Evolutionary conservation across 306 rosid genomes (phyloP), one percentile per base, ranked within the genome.

Genomic region (Lupinus albus): DNA sequence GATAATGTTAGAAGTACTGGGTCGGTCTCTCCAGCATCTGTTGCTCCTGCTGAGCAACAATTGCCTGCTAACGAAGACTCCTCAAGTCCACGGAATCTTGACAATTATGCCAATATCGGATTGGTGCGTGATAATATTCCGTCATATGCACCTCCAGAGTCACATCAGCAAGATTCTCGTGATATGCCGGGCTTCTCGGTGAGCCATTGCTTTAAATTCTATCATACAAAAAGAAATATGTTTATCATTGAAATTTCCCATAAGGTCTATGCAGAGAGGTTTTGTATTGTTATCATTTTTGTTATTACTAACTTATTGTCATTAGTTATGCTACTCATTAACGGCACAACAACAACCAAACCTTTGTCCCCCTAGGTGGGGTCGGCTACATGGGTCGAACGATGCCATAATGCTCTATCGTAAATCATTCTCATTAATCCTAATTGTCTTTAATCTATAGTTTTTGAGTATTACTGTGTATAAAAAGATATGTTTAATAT

Each of bases 141-240:
- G 1, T 71, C 97, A 10, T 94, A 78, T 79, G 79, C 71, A 20
- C 96, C 89, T 51, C 73, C 96, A 16, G 85, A 77, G 59, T 67
- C 91, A 4, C 97, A 84, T 51, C 88, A 72, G 51, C 92, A 85
- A 68, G 89, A 86, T 78, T 86, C 91, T 74, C 80, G 86, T 13
- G 97, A 90, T 60, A 75, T 90, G 75, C 87, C 89, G 0, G 96
- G 95, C 55, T 91, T 94, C 71, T 84, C 92, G 41, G 99, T 94
- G 80, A 88, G 99, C 82, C 45, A 33, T 20, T 65, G 25, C 64
- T 36, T 54, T 33, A 33, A 16, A 7, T 33, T 64, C 16, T 58
- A 51, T 41, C 60, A 50, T 30, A 11, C 1, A 41, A 11, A 17
- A 17, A 25, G 4, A 25, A 25, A 25, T 69, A 42, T 21, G 1